Evolutionary conservation across 371 early-diverging fungal genomes (phyloP).

Genomic region (Mycotypha africana): DNA sequence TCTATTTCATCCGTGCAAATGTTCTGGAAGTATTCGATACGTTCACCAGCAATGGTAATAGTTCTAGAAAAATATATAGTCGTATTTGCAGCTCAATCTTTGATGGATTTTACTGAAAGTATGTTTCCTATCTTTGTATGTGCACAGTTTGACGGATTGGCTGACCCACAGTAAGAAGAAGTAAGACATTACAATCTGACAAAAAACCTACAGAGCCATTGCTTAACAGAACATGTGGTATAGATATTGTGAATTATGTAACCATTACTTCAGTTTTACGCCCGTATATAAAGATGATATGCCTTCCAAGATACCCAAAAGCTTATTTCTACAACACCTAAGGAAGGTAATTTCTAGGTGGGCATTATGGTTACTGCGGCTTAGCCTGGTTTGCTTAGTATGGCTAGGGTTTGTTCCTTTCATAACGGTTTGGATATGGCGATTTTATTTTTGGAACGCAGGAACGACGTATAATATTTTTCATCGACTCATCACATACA

Average conservation of each 20-base stretch:
- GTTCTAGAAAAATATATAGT: too few species aligned
- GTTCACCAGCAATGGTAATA: conserved; percentile 84
- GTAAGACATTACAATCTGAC: too few species aligned
- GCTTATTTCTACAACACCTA: conserved; percentile 26
- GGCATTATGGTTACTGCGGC: neutral
- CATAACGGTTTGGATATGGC: conserved; percentile 9
- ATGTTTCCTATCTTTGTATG: too few species aligned
- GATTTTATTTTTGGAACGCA: conserved; percentile 3
- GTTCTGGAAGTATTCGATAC: conserved; percentile 87
- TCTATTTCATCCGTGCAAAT: conserved; percentile 88
- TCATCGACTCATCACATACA: too few species aligned
- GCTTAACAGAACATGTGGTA: too few species aligned
- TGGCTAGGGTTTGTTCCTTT: conserved; percentile 5
- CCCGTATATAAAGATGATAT: conserved; percentile 72
- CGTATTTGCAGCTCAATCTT: too few species aligned
- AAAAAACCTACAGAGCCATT: too few species aligned
- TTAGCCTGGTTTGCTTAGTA: neutral
- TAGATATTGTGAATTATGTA: conserved; percentile 87
- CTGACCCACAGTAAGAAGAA: conserved; percentile 77
- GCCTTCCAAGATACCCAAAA: conserved; percentile 63
- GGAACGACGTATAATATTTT: neutral
- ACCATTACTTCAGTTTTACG: conserved; percentile 74
- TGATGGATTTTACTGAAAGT: too few species aligned
- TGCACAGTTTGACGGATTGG: conserved; percentile 76
- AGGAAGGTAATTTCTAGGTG: neutral